These are phyloP conservation scores for Geranium brycei DNA, from an alignment of 345 rosid genomes.

Conservation along the genomic window DNA sequence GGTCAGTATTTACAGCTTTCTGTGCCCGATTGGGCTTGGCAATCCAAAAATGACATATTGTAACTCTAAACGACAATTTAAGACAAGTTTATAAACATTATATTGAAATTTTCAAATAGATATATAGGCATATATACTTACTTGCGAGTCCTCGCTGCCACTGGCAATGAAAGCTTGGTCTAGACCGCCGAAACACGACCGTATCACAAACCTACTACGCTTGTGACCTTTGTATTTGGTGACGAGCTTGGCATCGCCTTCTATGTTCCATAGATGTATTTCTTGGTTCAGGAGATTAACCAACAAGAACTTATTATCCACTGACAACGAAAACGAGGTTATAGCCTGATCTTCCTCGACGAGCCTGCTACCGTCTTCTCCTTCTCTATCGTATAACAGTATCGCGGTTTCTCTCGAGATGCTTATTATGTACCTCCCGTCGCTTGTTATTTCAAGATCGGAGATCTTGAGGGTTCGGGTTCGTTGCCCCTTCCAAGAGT, in stretches of 20 bases:
- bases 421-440: conserved; percentile 40
- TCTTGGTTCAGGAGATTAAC: conserved; percentile 54
- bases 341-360: conserved; percentile 42
- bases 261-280: conserved; percentile 53
- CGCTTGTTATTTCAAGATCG: conserved; percentile 40
- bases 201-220: conserved; percentile 44
- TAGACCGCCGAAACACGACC: conserved; percentile 66
- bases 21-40: too few species aligned
- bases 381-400: conserved; percentile 26
- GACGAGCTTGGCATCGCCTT: conserved; percentile 30
- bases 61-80: too few species aligned
- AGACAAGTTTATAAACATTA: too few species aligned
- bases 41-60: too few species aligned
- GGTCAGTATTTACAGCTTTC: too few species aligned
- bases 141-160: conserved; percentile 75
- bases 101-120: not conserved
- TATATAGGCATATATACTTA: conserved; percentile 5
- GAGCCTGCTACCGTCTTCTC: conserved; percentile 23
- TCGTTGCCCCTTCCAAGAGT: conserved; percentile 44
- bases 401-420: conserved; percentile 31
- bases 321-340: conserved; percentile 48
- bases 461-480: conserved; percentile 33
- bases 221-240: conserved; percentile 47
- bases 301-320: conserved; percentile 40
- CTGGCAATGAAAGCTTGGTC: conserved; percentile 56